phyloP scores from a whole-genome alignment of 2,329 filamentous ascomycete genomes.

The Bimuria novae-zelandiae region DNA sequence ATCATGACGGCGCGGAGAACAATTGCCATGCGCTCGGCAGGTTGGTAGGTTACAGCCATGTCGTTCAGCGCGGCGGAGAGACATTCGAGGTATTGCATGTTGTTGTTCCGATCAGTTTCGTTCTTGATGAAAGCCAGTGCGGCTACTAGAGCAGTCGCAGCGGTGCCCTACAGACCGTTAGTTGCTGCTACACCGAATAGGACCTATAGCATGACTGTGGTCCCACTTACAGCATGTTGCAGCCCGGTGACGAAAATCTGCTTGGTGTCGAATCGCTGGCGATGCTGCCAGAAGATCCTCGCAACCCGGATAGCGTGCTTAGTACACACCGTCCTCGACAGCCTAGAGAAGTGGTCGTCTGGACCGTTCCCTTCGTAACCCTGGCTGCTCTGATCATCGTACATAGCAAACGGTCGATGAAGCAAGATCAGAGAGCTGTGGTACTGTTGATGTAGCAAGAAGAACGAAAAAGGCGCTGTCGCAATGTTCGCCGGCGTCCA shows the following conservation, averaged over 20 bases:
- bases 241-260: conserved; percentile 58
- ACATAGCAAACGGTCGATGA: conserved; percentile 59
- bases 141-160: conserved; percentile 59
- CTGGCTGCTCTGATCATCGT: conserved; percentile 48
- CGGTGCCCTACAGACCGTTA: conserved; percentile 49
- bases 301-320: conserved; percentile 60
- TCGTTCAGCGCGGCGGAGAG: conserved; percentile 57
- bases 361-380: conserved; percentile 41
- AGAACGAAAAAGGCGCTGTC: conserved; percentile 51
- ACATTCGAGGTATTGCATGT: conserved; percentile 59
- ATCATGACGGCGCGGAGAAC: conserved; percentile 59
- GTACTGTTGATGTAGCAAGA: conserved; percentile 61
- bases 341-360: conserved; percentile 50
- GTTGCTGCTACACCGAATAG: too few relatives aligned
- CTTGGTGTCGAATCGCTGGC: conserved; percentile 57
- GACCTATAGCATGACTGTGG: background rate
- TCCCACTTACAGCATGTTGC: conserved; percentile 53
- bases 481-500: conserved; percentile 45
- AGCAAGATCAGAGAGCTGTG: conserved; percentile 59
- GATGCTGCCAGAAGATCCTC: conserved; percentile 60
- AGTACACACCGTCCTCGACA: conserved; percentile 59
- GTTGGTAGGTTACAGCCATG: conserved; percentile 59
- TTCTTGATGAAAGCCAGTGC: conserved; percentile 50
- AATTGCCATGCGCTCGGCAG: conserved; percentile 59
- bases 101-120: conserved; percentile 44